Evolutionary conservation across 805 yeast species (phyloP).

Genomic region (Suhomyces tanzawaensis): DNA sequence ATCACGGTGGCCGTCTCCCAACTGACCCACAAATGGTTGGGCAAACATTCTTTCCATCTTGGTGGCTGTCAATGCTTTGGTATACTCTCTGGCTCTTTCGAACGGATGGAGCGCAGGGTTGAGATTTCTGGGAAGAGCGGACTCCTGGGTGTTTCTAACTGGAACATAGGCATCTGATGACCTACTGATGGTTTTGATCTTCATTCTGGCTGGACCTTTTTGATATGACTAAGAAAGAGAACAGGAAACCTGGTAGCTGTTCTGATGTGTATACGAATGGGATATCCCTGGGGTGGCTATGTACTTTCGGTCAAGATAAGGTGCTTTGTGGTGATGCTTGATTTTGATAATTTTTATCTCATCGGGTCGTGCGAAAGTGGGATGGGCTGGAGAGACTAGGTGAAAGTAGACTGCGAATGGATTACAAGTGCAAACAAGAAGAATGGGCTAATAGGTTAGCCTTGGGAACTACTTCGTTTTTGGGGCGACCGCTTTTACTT

Average conservation of each 20-base stretch:
- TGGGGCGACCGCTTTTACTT: no score
- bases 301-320: not conserved
- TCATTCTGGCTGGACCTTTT: constrained; percentile 42
- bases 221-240: not conserved
- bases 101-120: constrained; percentile 96
- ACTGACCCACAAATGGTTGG: constrained; percentile 91
- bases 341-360: not conserved
- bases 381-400: no score
- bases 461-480: no score
- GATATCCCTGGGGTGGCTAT: not conserved
- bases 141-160: constrained; percentile 84
- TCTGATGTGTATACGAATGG: not conserved
- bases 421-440: no score
- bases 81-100: constrained; percentile 94
- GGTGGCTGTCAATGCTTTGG: constrained; percentile 91
- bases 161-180: constrained; percentile 93
- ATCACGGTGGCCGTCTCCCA: constrained; percentile 93
- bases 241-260: no score
- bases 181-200: constrained; percentile 83
- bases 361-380: constrained; percentile 1
- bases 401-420: no score
- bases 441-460: no score
- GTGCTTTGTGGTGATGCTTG: not conserved
- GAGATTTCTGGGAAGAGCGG: constrained; percentile 81
- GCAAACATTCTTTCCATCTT: constrained; percentile 96